These are phyloP conservation scores for Beauveria caledonica DNA, from an alignment of 2,329 filamentous ascomycete genomes.

Conservation along the genomic window DNA sequence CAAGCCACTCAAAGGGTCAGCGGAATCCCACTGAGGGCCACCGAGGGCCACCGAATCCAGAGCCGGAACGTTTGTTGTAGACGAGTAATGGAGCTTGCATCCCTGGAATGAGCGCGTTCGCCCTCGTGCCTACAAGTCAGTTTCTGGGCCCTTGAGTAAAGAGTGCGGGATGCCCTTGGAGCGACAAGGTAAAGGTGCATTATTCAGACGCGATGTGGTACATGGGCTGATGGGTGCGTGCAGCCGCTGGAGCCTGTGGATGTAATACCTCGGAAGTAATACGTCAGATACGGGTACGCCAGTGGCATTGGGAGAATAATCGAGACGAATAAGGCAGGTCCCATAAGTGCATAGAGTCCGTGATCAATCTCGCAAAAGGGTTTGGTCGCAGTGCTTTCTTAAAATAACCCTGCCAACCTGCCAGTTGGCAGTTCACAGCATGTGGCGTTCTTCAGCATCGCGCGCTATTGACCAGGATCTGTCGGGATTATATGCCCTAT, in stretches of 20 bases:
- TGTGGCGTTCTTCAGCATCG: no score
- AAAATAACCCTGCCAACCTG: no score
- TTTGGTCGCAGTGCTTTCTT: no score
- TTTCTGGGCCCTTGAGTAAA: not conserved
- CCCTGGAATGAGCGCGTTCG: not conserved
- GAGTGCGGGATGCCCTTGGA: not conserved
- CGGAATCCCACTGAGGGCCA: not conserved
- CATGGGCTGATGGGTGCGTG: not conserved
- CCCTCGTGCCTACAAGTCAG: not conserved
- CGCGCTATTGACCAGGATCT: not conserved
- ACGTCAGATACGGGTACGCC: constrained; percentile 1
- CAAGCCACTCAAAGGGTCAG: no score
- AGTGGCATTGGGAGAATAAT: not conserved
- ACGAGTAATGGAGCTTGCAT: not conserved
- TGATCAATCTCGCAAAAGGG: no score
- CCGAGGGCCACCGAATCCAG: not conserved
- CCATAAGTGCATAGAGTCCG: no score
- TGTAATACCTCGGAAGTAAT: not conserved
- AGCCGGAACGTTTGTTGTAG: not conserved
- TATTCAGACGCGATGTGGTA: not conserved
- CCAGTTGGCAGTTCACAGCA: no score
- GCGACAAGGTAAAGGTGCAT: not conserved
- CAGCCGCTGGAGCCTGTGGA: not conserved
- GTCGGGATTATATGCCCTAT: no score
- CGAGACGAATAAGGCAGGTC: no score